phyloP scores from a whole-genome alignment of 768 basidiomycete species.

The Hysterangium stoloniferum region DNA sequence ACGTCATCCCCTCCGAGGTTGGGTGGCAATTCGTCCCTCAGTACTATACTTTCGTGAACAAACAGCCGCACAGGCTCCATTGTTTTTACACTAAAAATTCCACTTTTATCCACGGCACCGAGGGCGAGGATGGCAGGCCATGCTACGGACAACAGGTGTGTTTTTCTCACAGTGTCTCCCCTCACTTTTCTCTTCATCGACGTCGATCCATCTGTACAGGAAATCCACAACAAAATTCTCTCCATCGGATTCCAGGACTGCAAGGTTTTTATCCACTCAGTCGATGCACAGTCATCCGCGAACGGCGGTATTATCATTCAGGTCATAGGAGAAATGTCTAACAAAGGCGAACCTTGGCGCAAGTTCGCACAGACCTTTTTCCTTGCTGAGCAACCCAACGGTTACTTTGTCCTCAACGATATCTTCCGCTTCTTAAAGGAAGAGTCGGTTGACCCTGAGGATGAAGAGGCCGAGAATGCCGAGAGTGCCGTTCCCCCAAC shows the following conservation, averaged over 20 bases:
- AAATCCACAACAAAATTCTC: constrained; percentile 95
- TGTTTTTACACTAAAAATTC: constrained; percentile 99
- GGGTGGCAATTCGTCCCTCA: constrained; percentile 99
- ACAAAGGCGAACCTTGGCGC: constrained; percentile 84
- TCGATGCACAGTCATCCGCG: constrained; percentile 93
- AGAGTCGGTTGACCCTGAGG: constrained; percentile 77
- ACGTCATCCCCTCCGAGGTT: constrained; percentile 86
- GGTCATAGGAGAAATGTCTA: constrained; percentile 99
- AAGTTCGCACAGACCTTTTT: constrained; percentile 99
- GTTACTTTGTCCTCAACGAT: constrained; percentile 99
- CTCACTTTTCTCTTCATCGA: background rate
- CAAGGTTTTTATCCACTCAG: constrained; percentile 98
- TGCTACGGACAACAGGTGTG: constrained; percentile 90
- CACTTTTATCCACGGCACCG: constrained; percentile 94
- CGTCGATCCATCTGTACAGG: constrained; percentile 36
- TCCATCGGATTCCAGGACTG: constrained; percentile 92
- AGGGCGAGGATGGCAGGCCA: constrained; percentile 87
- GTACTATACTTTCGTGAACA: constrained; percentile 99
- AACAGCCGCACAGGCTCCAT: constrained; percentile 92
- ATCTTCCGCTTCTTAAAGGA: constrained; percentile 99
- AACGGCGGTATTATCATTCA: constrained; percentile 97
- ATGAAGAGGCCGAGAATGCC: constrained; percentile 37
- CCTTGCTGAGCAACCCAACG: constrained; percentile 97
- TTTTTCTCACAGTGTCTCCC: background rate
- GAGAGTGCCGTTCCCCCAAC: constrained; percentile 31